phyloP scores from a whole-genome alignment of 2,329 filamentous ascomycete species.

The Colletotrichum musae region DNA sequence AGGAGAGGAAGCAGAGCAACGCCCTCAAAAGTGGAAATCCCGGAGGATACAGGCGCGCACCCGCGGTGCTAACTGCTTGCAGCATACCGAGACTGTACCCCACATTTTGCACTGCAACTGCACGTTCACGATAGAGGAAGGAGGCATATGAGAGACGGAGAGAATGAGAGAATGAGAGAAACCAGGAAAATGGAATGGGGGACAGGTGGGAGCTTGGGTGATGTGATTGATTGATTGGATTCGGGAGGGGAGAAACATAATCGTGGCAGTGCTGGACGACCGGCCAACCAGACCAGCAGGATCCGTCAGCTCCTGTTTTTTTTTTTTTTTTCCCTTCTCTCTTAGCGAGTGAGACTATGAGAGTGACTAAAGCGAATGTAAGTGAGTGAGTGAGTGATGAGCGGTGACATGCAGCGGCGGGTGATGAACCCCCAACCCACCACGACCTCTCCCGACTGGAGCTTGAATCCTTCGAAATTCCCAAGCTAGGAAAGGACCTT shows the following conservation, averaged over 20 bases:
- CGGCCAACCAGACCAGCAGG: slow-evolving; percentile 16
- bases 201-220: too few relatives aligned
- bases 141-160: background rate
- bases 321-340: background rate
- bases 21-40: slow-evolving; percentile 21
- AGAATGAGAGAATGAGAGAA: background rate
- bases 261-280: slow-evolving; percentile 35
- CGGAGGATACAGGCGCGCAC: background rate
- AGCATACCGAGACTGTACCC: slow-evolving; percentile 34
- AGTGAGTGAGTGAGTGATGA: background rate
- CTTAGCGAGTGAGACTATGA: background rate
- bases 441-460: background rate
- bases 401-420: background rate
- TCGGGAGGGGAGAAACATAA: slow-evolving; percentile 16
- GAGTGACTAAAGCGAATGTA: background rate
- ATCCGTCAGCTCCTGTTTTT: background rate
- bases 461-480: background rate
- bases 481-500: slow-evolving; percentile 7
- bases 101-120: background rate
- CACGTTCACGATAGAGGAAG: background rate
- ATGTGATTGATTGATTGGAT: background rate
- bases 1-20: background rate
- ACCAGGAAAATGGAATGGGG: too few relatives aligned
- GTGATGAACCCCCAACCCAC: background rate
- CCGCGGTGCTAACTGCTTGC: slow-evolving; percentile 30